Evolutionary conservation across 345 rosid species (phyloP).

Genomic region (Durio zibethinus): DNA sequence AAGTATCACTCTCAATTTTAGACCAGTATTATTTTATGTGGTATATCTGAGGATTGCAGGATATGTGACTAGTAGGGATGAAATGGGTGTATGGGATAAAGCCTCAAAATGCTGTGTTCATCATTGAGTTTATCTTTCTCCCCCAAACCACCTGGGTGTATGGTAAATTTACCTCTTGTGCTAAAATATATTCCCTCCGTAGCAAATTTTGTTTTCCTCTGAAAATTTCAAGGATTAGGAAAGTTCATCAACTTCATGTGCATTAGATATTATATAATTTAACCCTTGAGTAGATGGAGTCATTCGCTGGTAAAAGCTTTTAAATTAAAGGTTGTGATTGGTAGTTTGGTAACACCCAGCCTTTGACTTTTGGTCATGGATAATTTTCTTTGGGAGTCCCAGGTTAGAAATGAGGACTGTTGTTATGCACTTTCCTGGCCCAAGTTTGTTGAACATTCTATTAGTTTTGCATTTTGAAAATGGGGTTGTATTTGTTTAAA

Average conservation of each 20-base stretch:
- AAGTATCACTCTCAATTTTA: neutral
- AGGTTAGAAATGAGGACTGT: neutral
- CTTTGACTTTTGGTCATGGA: neutral
- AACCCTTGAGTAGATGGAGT: neutral
- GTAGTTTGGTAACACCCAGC: slow-evolving; percentile 1
- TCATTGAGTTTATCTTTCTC: neutral
- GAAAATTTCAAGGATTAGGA: neutral
- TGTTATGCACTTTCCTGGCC: neutral
- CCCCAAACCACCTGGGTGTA: neutral
- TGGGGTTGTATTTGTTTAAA: slow-evolving; percentile 20
- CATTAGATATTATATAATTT: neutral
- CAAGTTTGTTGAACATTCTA: slow-evolving; percentile 8
- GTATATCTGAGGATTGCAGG: neutral
- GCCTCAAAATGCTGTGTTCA: neutral
- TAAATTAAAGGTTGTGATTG: neutral
- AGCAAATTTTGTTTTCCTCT: neutral
- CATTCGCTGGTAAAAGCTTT: neutral
- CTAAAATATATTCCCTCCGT: neutral
- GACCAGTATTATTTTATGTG: neutral
- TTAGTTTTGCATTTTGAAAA: slow-evolving; percentile 6
- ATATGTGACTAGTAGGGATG: neutral
- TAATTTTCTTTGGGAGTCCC: neutral
- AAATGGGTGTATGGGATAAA: neutral
- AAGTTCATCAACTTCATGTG: neutral
- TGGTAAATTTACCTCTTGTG: neutral